Evolutionary conservation across 2,329 filamentous ascomycete genomes (phyloP), one percentile per base, ranked within the genome.

Genomic region (Diaporthe eres): DNA sequence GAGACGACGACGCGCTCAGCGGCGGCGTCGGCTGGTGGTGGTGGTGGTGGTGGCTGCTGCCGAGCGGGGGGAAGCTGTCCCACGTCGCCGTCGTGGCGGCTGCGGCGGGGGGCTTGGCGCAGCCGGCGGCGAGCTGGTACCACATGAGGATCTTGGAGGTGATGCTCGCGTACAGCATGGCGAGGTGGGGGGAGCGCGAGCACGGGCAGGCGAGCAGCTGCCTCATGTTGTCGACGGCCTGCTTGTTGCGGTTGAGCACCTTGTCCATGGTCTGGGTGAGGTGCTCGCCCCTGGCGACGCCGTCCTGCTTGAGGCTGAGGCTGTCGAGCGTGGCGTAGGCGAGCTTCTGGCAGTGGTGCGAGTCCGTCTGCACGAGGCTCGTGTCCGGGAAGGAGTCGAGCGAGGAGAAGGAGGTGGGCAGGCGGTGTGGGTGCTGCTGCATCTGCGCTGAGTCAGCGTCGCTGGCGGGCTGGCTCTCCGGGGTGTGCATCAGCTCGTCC

Each of bases 131-230:
- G 51, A 77, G 72, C 67, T 77, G 75, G 68, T 77, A 77, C 72
- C 75, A 75, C 75, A 77, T 77, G 60, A 77, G 75, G 60, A 77
- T 75, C 75, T 77, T 77, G 67, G 75, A 77, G 15, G 73, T 77
- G 75, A 77, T 77, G 60, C 72, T 75, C 15, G 75, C 75, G 34
- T 77, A 77, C 22, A 77, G 75, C 75, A 77, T 77, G 42, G 73
- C 75, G 63, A 75, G 70, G 73, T 77, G 72, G 7, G 75, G 75
- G 12, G 67, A 72, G 60, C 67, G 74, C 44, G 75, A 75, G 75
- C 75, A 77, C 19, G 72, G 70, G 68, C 75, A 77, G 49, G 58
- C 71, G 73, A 77, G 73, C 3, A 77, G 75, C 53, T 72, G 75
- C 42, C 74, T 53, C 75, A 75, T 77, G 53, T 61, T 77, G 73